Conservation (phyloP, 768 basidiomycete species). For the Boletales sp. region DNA sequence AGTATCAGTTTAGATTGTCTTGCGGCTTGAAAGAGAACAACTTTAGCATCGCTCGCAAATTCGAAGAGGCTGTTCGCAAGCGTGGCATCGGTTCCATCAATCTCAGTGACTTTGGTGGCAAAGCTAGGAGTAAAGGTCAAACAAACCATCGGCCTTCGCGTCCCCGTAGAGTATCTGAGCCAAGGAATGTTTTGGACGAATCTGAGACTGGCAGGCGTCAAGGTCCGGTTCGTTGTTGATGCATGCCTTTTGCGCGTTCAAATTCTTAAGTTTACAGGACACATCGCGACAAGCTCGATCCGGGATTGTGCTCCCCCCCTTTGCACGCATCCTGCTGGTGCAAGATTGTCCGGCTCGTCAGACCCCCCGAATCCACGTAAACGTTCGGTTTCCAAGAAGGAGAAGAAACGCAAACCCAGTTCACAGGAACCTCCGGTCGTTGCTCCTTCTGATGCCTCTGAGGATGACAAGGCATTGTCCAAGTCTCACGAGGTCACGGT, state of each 20-base stretch:
- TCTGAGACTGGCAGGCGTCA: background rate
- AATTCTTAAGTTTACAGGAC: conserved; percentile 1
- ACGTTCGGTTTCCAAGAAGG: background rate
- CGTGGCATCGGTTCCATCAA: conserved; percentile 10
- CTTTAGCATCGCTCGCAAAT: background rate
- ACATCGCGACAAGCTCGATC: background rate
- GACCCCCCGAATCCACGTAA: background rate
- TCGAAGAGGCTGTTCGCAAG: background rate
- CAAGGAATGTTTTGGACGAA: background rate
- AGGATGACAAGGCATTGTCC: conserved; percentile 14
- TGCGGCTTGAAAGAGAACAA: background rate
- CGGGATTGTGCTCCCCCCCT: no score
- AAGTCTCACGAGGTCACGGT: background rate
- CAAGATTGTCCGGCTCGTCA: no score
- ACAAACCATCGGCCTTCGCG: background rate
- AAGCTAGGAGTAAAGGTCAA: background rate
- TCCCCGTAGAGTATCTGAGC: background rate
- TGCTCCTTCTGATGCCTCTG: conserved; percentile 20
- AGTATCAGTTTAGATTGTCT: conserved; percentile 13
- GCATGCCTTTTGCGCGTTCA: background rate
- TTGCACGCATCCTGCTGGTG: no score
- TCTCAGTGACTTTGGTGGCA: background rate
- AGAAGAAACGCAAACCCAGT: conserved; percentile 21
- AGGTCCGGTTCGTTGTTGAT: conserved; percentile 6
- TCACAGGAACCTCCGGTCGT: conserved; percentile 18